Evolutionary conservation across 2,329 filamentous ascomycete genomes (phyloP), one percentile per base, ranked within the genome.

Genomic region (Phyllosticta citrichinensis): DNA sequence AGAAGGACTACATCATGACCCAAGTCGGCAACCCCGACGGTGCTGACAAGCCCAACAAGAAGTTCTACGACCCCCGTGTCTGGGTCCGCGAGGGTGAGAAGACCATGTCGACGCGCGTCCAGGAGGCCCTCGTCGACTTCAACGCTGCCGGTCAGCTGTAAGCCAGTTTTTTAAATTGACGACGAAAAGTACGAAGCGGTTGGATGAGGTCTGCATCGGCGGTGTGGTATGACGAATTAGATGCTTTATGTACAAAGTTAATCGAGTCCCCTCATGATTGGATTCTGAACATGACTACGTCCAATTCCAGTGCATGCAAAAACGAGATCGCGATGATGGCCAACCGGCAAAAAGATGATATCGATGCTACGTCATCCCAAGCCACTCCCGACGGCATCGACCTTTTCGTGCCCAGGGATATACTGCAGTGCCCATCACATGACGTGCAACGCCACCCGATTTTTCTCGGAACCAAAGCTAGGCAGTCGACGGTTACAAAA

Each of bases 1-100:
- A 97, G 85, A 92, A 96, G 81, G 93, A 96, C 70, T 99, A 97
- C 83, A 80, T 99, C 69, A 79, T 83, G 80, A 85, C 82, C 63
- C 84, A 90, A 72, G 88, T 99, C 68, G 94, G 94, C 71, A 99
- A 97, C 84, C 93, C 93, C 67, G 92, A 97, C 57, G 92, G 93
- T 64, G 87, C 85, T 20, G 90, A 96, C 81, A 97, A 97, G 88
- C 93, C 94, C 73, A 99, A 99, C 87, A 99, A 99, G 89, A 97
- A 97, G 75, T 78, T 75, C 73, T 78, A 80, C 72, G 78, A 89
- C 80, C 91, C 91, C 69, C 87, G 91, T 78, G 91, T 97, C 74
- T 96, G 92, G 93, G 90, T 96, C 65, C 88, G 92, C 64, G 89
- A 92, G 81, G 94, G 93, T 72, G 94, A 99, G 86, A 96, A 97